Evolutionary conservation across 176 grass and related monocot species (phyloP).

Genomic region (Saccharum spontaneum): DNA sequence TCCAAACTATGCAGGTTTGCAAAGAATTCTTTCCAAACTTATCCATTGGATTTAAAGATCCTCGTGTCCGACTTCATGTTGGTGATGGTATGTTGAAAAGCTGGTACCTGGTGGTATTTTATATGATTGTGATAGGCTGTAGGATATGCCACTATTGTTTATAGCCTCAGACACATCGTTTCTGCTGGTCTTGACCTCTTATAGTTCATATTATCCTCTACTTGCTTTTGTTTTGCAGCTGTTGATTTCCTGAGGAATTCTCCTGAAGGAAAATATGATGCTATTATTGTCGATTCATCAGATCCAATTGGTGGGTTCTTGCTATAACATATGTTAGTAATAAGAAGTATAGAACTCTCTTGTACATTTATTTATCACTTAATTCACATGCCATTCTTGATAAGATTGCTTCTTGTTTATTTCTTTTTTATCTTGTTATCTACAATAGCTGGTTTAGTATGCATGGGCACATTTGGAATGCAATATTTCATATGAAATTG

Average conservation of each 20-base stretch:
- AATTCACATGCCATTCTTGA: neutral
- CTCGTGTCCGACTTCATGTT: slow-evolving; percentile 84
- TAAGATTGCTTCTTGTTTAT: neutral
- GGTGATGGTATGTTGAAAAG: slow-evolving; percentile 69
- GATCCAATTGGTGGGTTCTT: slow-evolving; percentile 80
- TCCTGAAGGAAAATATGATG: slow-evolving; percentile 87
- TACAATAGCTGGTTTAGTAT: neutral
- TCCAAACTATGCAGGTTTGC: slow-evolving; percentile 57
- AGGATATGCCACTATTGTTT: neutral
- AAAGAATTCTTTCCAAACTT: slow-evolving; percentile 82
- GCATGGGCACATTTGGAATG: neutral
- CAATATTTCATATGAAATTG: neutral
- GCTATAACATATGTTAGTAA: neutral
- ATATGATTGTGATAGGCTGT: neutral
- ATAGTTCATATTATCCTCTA: neutral
- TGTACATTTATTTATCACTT: neutral
- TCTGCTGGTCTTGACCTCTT: neutral
- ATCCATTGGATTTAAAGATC: slow-evolving; percentile 76
- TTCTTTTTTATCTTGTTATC: neutral
- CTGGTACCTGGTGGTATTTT: neutral
- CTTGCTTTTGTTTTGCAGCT: slow-evolving; percentile 58
- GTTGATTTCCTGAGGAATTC: slow-evolving; percentile 72
- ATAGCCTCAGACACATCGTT: neutral
- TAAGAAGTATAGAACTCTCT: neutral
- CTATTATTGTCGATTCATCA: slow-evolving; percentile 92